Evolutionary conservation across 306 rosid species (phyloP).

Genomic region (Ziziphus jujuba): DNA sequence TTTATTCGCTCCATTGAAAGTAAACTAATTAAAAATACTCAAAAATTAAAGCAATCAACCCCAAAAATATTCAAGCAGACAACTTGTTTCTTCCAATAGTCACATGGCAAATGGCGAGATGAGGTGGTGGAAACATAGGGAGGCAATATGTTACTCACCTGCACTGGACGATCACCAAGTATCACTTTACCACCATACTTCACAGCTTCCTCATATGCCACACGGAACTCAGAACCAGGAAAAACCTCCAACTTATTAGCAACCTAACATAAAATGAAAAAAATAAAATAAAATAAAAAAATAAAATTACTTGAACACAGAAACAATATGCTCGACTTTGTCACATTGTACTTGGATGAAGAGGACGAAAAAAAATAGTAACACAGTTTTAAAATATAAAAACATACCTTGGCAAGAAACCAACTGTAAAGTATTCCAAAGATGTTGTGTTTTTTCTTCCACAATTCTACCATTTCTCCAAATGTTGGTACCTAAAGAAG

Average conservation of each 20-base stretch:
- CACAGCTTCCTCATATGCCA: slow-evolving; percentile 91
- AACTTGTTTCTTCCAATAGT: slow-evolving; percentile 67
- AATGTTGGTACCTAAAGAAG: slow-evolving; percentile 71
- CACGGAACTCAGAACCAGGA: slow-evolving; percentile 95
- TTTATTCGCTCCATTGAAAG: no score
- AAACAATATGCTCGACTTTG: no score
- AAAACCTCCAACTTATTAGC: slow-evolving; percentile 81
- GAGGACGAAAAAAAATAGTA: background rate
- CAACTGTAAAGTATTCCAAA: slow-evolving; percentile 85
- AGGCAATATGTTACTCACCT: slow-evolving; percentile 50
- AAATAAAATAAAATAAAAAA: slow-evolving; percentile 8
- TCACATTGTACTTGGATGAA: slow-evolving; percentile 9
- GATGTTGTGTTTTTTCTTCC: slow-evolving; percentile 80
- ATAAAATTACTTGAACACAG: slow-evolving; percentile 1
- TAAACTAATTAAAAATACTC: no score
- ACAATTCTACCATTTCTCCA: slow-evolving; percentile 73
- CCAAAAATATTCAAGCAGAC: slow-evolving; percentile 12
- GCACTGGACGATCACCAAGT: slow-evolving; percentile 97
- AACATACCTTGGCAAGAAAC: slow-evolving; percentile 94
- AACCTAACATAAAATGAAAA: slow-evolving; percentile 49
- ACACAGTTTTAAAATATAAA: slow-evolving; percentile 15
- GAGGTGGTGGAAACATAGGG: background rate
- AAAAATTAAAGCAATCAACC: no score
- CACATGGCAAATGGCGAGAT: slow-evolving; percentile 26
- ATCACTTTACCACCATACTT: slow-evolving; percentile 91